phyloP scores from a whole-genome alignment of 2,329 filamentous ascomycete genomes.

The Alternaria conjuncta region DNA sequence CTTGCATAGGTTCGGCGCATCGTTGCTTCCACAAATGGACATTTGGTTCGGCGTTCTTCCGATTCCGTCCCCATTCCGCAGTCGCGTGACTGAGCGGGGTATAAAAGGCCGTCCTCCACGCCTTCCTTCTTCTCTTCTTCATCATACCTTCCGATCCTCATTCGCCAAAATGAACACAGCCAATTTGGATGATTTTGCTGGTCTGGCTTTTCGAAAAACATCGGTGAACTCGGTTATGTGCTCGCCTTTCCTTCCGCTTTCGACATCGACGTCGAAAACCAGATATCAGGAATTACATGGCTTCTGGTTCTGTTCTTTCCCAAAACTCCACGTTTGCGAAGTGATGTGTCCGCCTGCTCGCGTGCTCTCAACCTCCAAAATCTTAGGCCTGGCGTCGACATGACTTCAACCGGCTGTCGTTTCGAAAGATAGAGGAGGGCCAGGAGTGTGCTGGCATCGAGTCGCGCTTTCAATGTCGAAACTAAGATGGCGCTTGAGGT shows the following conservation, averaged over 20 bases:
- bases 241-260: too few relatives aligned
- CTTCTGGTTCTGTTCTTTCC: too few relatives aligned
- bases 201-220: too few relatives aligned
- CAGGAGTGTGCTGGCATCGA: not conserved
- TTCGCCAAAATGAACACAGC: too few relatives aligned
- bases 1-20: not conserved
- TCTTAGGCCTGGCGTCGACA: not conserved
- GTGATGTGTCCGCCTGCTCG: too few relatives aligned
- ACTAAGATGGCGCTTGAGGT: rapidly evolving
- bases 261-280: too few relatives aligned
- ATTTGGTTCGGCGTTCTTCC: not conserved
- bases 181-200: too few relatives aligned
- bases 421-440: not conserved
- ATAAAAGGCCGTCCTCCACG: too few relatives aligned
- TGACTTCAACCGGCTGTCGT: not conserved
- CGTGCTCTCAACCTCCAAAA: not conserved
- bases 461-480: rapidly evolving
- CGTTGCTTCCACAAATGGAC: not conserved
- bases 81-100: rapidly evolving
- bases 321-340: too few relatives aligned
- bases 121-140: too few relatives aligned
- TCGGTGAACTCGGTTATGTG: too few relatives aligned
- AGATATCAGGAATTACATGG: rapidly evolving
- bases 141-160: too few relatives aligned
- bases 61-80: rapidly evolving